Evolutionary conservation across 2,329 filamentous ascomycete genomes (phyloP).

Genomic region (Allantophomopsis cytisporea): DNA sequence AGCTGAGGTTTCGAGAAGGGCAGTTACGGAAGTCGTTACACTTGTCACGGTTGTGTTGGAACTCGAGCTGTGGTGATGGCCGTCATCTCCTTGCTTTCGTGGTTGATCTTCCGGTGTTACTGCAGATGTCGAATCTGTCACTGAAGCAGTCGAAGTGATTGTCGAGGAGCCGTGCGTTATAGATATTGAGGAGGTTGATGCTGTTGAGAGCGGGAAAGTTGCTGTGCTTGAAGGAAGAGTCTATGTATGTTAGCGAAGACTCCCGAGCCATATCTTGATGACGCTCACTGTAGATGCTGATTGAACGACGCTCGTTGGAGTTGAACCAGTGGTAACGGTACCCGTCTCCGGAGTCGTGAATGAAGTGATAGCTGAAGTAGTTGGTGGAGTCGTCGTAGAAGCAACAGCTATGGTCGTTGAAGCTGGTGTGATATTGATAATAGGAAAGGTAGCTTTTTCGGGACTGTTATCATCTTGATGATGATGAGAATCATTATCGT

Average conservation of each 20-base stretch:
- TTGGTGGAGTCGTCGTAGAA: neutral
- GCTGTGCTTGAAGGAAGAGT: neutral
- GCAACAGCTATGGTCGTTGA: neutral
- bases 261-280: too few relatives aligned
- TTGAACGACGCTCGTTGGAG: too few relatives aligned
- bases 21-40: neutral
- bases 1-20: neutral
- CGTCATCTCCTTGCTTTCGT: too few relatives aligned
- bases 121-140: too few relatives aligned
- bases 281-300: too few relatives aligned
- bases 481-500: neutral
- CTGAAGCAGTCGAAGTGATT: too few relatives aligned
- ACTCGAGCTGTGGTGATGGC: too few relatives aligned
- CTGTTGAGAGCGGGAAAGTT: constrained; percentile 1
- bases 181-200: constrained; percentile 1
- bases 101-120: too few relatives aligned
- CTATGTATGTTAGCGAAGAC: too few relatives aligned
- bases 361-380: too few relatives aligned
- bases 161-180: too few relatives aligned
- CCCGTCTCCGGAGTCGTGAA: neutral
- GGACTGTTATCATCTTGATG: neutral
- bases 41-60: too few relatives aligned
- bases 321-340: neutral
- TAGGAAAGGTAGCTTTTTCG: neutral
- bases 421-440: neutral